Percentiles rank a stretch among this genome's conserved stretches.
Conservation (phyloP, 108 stramenopile species). For the Cyclotella sp. region DNA sequence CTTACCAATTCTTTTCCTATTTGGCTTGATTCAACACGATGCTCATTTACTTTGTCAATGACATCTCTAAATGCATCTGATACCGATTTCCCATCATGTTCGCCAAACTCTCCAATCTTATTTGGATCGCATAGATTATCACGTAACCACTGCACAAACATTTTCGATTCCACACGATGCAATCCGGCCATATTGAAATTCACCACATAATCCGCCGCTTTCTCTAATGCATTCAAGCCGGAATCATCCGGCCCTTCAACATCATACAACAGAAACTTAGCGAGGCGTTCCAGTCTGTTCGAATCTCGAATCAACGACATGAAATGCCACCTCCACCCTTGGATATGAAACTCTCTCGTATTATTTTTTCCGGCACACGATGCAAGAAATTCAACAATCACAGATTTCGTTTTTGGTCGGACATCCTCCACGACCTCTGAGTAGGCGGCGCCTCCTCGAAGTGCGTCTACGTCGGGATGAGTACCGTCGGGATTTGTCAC, state of each 20-base stretch:
- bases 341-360: slow-evolving; percentile 60
- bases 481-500: not conserved
- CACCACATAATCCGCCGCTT: slow-evolving; percentile 67
- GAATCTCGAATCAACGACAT: slow-evolving; percentile 74
- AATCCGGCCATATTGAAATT: slow-evolving; percentile 82
- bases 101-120: slow-evolving; percentile 17
- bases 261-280: slow-evolving; percentile 25
- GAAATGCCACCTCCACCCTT: slow-evolving; percentile 89
- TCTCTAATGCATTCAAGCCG: slow-evolving; percentile 28
- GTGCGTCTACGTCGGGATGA: not conserved
- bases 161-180: slow-evolving; percentile 62
- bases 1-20: slow-evolving; percentile 47
- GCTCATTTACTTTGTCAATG: slow-evolving; percentile 58
- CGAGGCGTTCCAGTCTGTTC: slow-evolving; percentile 55
- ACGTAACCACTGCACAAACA: slow-evolving; percentile 77
- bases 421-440: not conserved
- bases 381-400: slow-evolving; percentile 15
- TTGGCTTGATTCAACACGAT: slow-evolving; percentile 50
- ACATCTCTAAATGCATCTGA: slow-evolving; percentile 53
- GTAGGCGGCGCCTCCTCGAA: not conserved
- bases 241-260: not conserved
- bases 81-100: slow-evolving; percentile 24
- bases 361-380: not conserved
- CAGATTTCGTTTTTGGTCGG: not conserved
- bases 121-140: slow-evolving; percentile 41